Conservation (phyloP, 192 early-diverging fungal species). For the Entomortierella lignicola region DNA sequence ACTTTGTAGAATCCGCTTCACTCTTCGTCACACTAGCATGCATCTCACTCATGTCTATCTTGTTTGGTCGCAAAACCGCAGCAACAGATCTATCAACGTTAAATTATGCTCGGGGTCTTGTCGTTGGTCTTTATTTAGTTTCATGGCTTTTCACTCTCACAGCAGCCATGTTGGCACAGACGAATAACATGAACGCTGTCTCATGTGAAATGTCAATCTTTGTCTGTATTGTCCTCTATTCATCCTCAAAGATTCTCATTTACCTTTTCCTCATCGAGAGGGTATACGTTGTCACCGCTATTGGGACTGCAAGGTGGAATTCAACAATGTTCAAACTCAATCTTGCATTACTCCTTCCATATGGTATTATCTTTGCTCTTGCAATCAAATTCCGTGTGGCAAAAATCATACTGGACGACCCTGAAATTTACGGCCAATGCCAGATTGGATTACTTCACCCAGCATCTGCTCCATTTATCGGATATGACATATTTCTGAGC, state of each 20-base stretch:
- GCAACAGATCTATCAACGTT: constrained; percentile 21
- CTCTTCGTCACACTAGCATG: constrained; percentile 31
- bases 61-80: constrained; percentile 40
- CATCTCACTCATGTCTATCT: constrained; percentile 25
- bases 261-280: constrained; percentile 61
- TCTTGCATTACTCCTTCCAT: too few relatives aligned
- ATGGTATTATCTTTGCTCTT: constrained; percentile 13
- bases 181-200: constrained; percentile 25
- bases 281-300: constrained; percentile 42
- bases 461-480: constrained; percentile 9
- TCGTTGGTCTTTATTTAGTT: constrained; percentile 49
- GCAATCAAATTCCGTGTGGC: constrained; percentile 12
- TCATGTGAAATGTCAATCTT: constrained; percentile 35
- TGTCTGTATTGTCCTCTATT: constrained; percentile 51
- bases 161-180: constrained; percentile 40
- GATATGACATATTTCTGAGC: constrained; percentile 32
- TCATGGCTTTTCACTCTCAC: constrained; percentile 58
- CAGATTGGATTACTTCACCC: constrained; percentile 22
- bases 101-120: constrained; percentile 58
- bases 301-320: constrained; percentile 23
- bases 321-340: too few relatives aligned
- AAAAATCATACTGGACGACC: too few relatives aligned
- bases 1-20: constrained; percentile 15
- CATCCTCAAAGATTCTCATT: constrained; percentile 53
- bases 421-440: background rate